Evolutionary conservation across 1,284 basidiomycete species (phyloP).

Genomic region (Microbotryum scabiosae): DNA sequence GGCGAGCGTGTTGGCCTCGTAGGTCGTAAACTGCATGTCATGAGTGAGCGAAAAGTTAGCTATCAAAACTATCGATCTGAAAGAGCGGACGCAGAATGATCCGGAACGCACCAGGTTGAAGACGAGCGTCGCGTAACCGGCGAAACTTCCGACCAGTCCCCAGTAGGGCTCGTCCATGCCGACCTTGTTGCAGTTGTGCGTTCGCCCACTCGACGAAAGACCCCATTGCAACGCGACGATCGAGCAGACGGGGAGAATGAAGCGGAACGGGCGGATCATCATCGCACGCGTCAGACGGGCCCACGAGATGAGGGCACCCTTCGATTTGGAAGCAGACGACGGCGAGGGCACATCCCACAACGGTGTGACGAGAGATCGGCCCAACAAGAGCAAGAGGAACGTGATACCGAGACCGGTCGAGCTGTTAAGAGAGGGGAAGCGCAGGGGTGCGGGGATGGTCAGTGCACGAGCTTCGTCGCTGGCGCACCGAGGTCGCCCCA

Average conservation of each 20-base stretch:
- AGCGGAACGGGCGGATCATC: conserved; percentile 38
- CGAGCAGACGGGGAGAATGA: conserved; percentile 38
- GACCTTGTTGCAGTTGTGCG: conserved; percentile 36
- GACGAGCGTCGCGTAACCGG: conserved; percentile 37
- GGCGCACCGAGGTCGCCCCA: no score
- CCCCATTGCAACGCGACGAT: conserved; percentile 39
- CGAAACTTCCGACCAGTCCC: conserved; percentile 34
- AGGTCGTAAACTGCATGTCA: conserved; percentile 35
- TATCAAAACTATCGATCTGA: background rate
- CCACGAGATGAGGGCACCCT: conserved; percentile 36
- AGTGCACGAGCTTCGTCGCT: background rate
- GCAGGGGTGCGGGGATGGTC: background rate
- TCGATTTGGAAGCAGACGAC: conserved; percentile 17
- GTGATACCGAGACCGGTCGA: conserved; percentile 37
- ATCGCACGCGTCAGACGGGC: conserved; percentile 37
- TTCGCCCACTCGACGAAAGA: conserved; percentile 34
- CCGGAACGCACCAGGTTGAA: conserved; percentile 34
- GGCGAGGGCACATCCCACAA: conserved; percentile 36
- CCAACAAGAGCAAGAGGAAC: conserved; percentile 36
- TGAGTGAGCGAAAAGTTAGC: background rate
- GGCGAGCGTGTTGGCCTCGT: conserved; percentile 35
- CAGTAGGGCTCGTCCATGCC: conserved; percentile 40
- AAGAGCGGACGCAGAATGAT: background rate
- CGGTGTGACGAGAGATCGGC: conserved; percentile 36
- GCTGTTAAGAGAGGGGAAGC: conserved; percentile 6